Evolutionary conservation across 2,329 filamentous ascomycete genomes (phyloP).

Genomic region (Nemania sp.): DNA sequence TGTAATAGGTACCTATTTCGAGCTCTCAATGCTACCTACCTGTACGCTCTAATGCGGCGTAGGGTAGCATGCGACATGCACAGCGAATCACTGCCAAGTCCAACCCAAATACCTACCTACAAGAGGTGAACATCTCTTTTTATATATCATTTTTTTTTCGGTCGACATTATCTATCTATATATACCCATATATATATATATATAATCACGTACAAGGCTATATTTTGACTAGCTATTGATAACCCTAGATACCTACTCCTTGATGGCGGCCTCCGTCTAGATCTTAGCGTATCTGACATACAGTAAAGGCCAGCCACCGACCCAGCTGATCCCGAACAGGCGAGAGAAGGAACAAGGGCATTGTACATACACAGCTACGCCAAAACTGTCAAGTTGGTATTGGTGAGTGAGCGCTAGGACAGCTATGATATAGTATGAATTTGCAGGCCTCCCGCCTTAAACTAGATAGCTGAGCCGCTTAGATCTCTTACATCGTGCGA

Average conservation of each 20-base stretch:
- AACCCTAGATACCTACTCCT: too few relatives aligned
- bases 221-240: too few relatives aligned
- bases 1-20: not conserved
- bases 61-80: too few relatives aligned
- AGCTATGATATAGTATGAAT: not conserved
- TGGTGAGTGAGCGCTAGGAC: not conserved
- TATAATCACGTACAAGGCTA: too few relatives aligned
- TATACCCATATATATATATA: too few relatives aligned
- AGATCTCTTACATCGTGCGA: too few relatives aligned
- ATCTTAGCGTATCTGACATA: constrained; percentile 27
- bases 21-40: not conserved
- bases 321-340: constrained; percentile 1
- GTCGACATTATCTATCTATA: too few relatives aligned
- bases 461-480: not conserved
- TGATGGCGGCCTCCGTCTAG: constrained; percentile 31
- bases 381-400: not conserved
- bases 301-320: constrained; percentile 9
- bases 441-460: not conserved
- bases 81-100: too few relatives aligned
- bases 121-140: too few relatives aligned
- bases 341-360: not conserved
- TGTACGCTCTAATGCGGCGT: too few relatives aligned
- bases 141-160: too few relatives aligned
- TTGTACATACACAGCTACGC: not conserved
- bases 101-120: too few relatives aligned